A percentile compares a stretch with the other conserved stretches of the same genome.
Conservation (phyloP, 768 basidiomycete genomes). For the Dictyophora rubrovolvata region DNA sequence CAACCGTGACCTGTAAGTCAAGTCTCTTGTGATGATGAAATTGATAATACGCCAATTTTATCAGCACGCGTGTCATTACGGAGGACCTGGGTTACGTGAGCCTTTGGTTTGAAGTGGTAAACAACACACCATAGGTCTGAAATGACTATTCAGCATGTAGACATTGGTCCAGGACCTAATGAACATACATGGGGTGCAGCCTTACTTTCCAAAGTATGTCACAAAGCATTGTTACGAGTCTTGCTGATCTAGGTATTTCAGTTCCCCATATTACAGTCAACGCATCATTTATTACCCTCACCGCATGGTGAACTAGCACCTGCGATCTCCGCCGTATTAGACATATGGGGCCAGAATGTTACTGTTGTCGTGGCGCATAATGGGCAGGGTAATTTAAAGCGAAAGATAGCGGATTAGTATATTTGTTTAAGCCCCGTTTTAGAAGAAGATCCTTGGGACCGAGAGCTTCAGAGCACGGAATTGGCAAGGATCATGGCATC, state of each 20-base stretch:
- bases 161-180: constrained; percentile 82
- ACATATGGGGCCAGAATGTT: constrained; percentile 67
- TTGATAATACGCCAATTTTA: not conserved
- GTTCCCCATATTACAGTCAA: constrained; percentile 83
- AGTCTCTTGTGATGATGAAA: constrained; percentile 12
- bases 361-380: constrained; percentile 86
- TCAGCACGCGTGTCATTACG: constrained; percentile 61
- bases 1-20: constrained; percentile 66
- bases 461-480: constrained; percentile 74
- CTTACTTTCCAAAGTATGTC: constrained; percentile 61
- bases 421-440: constrained; percentile 1
- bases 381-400: constrained; percentile 56
- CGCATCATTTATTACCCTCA: constrained; percentile 80
- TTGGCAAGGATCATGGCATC: constrained; percentile 70
- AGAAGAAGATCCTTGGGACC: constrained; percentile 87
- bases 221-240: not conserved
- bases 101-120: constrained; percentile 6
- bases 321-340: constrained; percentile 77
- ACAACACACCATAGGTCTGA: not conserved
- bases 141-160: constrained; percentile 51
- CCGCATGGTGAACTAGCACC: constrained; percentile 81
- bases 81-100: constrained; percentile 77
- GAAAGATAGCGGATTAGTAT: not conserved
- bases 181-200: constrained; percentile 85
- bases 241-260: constrained; percentile 20